Evolutionary conservation across 805 yeast genomes (phyloP).

Genomic region (Candida oleophila): DNA sequence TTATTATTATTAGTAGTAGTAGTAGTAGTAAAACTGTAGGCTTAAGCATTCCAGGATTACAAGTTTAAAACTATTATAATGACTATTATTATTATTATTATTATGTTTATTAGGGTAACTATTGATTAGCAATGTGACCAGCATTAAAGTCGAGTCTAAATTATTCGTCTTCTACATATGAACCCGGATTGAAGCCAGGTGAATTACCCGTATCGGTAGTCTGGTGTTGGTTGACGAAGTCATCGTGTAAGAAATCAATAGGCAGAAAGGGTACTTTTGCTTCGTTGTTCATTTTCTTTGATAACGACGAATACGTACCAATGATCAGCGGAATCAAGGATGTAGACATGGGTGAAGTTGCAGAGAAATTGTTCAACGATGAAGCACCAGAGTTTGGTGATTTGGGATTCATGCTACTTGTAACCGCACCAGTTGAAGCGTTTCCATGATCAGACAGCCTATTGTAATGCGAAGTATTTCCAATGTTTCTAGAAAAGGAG

Average conservation of each 20-base stretch:
- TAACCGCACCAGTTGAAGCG: not conserved
- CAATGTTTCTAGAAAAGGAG: slow-evolving; percentile 11
- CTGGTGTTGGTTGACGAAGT: slow-evolving; percentile 13
- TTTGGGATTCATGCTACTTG: not conserved
- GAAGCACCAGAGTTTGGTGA: slow-evolving; percentile 8
- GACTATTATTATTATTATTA: no score
- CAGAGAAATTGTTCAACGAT: slow-evolving; percentile 13
- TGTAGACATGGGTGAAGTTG: slow-evolving; percentile 24
- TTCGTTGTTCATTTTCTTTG: slow-evolving; percentile 34
- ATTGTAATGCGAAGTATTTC: not conserved
- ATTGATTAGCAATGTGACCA: no score
- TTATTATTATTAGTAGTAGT: no score
- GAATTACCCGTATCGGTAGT: slow-evolving; percentile 8
- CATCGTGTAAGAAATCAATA: slow-evolving; percentile 38
- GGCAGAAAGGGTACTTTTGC: slow-evolving; percentile 41
- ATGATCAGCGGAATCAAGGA: slow-evolving; percentile 40
- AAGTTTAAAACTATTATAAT: no score
- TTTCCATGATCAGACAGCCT: not conserved
- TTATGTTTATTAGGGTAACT: no score
- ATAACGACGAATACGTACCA: slow-evolving; percentile 37
- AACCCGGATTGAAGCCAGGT: not conserved
- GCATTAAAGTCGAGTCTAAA: no score
- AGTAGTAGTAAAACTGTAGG: no score
- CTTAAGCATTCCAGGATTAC: no score
- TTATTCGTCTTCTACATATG: not conserved